A percentile compares a stretch with the other conserved stretches of the same genome.
Conservation (phyloP, 768 basidiomycete genomes). For the Lactarius vividus region DNA sequence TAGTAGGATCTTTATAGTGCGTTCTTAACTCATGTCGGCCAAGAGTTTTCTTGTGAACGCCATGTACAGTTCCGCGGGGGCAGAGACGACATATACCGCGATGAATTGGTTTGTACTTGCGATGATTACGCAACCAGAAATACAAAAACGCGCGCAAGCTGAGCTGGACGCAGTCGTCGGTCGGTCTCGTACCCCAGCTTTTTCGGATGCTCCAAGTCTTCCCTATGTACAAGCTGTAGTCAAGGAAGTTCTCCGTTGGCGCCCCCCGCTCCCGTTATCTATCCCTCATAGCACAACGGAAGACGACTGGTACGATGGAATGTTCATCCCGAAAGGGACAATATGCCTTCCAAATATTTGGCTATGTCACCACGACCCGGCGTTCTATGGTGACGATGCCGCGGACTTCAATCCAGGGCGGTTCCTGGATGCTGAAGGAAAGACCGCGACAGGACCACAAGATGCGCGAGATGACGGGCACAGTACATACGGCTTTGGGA, state of each 20-base stretch:
- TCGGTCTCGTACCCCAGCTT: not conserved
- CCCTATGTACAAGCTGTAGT: not conserved
- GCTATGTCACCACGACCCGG: slow-evolving; percentile 1
- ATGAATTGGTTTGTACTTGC: slow-evolving; percentile 16
- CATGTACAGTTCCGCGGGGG: not conserved
- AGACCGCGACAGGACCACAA: not conserved
- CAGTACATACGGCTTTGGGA: slow-evolving; percentile 1
- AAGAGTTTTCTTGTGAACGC: not conserved
- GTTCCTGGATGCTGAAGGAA: slow-evolving; percentile 13
- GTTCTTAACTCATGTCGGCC: not conserved
- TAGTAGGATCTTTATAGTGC: slow-evolving; percentile 22
- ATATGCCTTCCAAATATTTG: slow-evolving; percentile 33
- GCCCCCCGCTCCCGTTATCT: not conserved
- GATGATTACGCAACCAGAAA: slow-evolving; percentile 23
- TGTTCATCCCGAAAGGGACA: slow-evolving; percentile 37
- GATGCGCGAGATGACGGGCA: slow-evolving; percentile 13
- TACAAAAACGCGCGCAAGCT: slow-evolving; percentile 2
- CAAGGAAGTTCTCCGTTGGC: slow-evolving; percentile 3
- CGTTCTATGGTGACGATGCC: slow-evolving; percentile 20
- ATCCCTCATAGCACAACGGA: slow-evolving; percentile 13
- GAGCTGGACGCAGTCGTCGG: not conserved
- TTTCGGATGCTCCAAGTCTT: not conserved
- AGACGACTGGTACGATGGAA: slow-evolving; percentile 23
- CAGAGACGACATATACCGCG: slow-evolving; percentile 8
- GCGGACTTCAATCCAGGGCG: slow-evolving; percentile 26